phyloP scores from a whole-genome alignment of 164 flowering plant genomes.

The Piper betle region DNA sequence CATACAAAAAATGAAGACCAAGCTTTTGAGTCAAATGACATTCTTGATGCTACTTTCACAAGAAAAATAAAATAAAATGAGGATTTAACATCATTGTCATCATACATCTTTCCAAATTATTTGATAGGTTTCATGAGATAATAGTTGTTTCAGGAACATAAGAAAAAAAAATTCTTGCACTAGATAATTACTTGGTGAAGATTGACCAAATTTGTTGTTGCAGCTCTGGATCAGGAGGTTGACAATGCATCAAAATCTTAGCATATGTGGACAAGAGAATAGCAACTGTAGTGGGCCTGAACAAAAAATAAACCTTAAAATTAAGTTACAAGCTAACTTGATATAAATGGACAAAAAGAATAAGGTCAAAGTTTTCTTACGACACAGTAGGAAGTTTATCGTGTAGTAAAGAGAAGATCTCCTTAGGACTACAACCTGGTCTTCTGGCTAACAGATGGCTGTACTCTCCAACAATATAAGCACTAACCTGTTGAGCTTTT shows the following conservation, averaged over 20 bases:
- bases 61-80: too few relatives aligned
- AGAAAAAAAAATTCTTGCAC: not conserved
- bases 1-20: too few relatives aligned
- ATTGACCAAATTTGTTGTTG: constrained; percentile 81
- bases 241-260: constrained; percentile 91
- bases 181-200: constrained; percentile 56
- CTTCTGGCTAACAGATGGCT: constrained; percentile 87
- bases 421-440: constrained; percentile 96
- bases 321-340: not conserved
- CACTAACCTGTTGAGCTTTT: constrained; percentile 55
- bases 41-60: too few relatives aligned
- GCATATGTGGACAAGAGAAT: constrained; percentile 96
- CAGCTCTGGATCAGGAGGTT: constrained; percentile 81
- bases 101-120: too few relatives aligned
- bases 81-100: too few relatives aligned
- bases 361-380: constrained; percentile 36
- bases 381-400: constrained; percentile 97
- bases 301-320: not conserved
- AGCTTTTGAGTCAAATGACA: too few relatives aligned
- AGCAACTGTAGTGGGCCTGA: constrained; percentile 76
- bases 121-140: not conserved
- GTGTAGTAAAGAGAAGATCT: constrained; percentile 67
- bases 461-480: constrained; percentile 93
- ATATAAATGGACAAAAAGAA: not conserved
- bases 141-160: not conserved